Evolutionary conservation across 75 land plant genomes (phyloP).

Genomic region (Selaginella tamariscina): DNA sequence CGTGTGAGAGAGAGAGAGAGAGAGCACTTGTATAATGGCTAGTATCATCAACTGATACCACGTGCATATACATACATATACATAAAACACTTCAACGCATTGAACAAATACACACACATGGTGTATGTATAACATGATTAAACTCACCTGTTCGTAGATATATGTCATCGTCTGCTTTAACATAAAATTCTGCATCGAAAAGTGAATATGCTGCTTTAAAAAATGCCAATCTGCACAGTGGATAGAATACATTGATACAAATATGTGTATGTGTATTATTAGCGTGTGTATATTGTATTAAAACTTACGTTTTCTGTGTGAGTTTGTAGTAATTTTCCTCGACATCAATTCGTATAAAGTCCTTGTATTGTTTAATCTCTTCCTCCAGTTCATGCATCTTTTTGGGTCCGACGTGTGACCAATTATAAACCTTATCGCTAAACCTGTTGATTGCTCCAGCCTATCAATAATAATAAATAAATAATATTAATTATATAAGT

Average conservation of each 20-base stretch:
- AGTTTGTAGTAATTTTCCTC: constrained; percentile 54
- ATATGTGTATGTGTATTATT: background rate
- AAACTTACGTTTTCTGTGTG: constrained; percentile 57
- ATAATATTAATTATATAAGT: background rate
- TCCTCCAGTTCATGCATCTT: constrained; percentile 52
- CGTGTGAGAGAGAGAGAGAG: no score
- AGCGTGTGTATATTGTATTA: background rate
- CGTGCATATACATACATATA: background rate
- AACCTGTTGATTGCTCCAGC: constrained; percentile 60
- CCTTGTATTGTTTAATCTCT: constrained; percentile 53
- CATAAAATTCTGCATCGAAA: constrained; percentile 82
- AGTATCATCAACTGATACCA: no score
- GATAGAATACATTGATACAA: constrained; percentile 3
- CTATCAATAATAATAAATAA: constrained; percentile 25
- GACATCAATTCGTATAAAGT: constrained; percentile 61
- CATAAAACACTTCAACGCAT: background rate
- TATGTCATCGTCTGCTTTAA: constrained; percentile 86
- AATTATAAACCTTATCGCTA: constrained; percentile 81
- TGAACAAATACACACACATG: background rate
- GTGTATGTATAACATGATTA: no score
- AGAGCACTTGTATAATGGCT: no score
- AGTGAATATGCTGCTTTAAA: constrained; percentile 65
- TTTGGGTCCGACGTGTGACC: constrained; percentile 45
- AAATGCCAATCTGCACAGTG: constrained; percentile 47
- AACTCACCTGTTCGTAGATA: constrained; percentile 69